Base-by-base conservation (phyloP, 202 grass and related monocot genomes). In the Setaria italica region DNA sequence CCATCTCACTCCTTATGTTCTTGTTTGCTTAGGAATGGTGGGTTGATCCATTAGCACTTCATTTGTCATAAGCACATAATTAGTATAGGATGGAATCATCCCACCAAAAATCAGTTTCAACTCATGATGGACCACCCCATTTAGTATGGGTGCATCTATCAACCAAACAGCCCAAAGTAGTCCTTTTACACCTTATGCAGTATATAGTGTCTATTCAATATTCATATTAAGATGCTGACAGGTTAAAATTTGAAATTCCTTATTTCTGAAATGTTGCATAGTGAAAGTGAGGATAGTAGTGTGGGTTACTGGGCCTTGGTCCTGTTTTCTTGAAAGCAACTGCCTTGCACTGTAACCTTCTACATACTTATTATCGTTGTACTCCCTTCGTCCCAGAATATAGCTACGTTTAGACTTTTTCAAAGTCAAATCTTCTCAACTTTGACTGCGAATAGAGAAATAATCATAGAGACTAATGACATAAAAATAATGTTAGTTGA, bases 11-110 rank as follows among this genome's bases (percentile, higher is more conserved):
- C 2, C 10, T 54, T 9, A 21, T 4, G 2, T 75, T 37, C 34
- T 57, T 73, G 25, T 73, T 17, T 33, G 25, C 33, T 76, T 33
- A 21, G 19, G 10, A 57, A 76, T 76, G 73, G 51, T 75, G 70
- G 13, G 32, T 19, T 56, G 32, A 39, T 65, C 30, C 72, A 55
- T n/a, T 49, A 37, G 1, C 9, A 55, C 49, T 9, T 54, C 71
- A 20, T 74, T 74, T 15, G 5, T 74, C 46, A 11, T 11, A 35
- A 20, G 8, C 8, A 20, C 29, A 53, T 74, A 15, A 50, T 35
- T 53, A 19, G 50, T 74, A 54, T 54, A 20, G 25, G 30, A 19
- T 35, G 17, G 32, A 35, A 41, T 41, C 39, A 41, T 41, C 39
- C 39, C 39, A 41, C 39, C 39, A 6, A 41, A 41, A 41, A 41